phyloP scores from a whole-genome alignment of 1,284 basidiomycete genomes.

The Macrocystidia cucumis region DNA sequence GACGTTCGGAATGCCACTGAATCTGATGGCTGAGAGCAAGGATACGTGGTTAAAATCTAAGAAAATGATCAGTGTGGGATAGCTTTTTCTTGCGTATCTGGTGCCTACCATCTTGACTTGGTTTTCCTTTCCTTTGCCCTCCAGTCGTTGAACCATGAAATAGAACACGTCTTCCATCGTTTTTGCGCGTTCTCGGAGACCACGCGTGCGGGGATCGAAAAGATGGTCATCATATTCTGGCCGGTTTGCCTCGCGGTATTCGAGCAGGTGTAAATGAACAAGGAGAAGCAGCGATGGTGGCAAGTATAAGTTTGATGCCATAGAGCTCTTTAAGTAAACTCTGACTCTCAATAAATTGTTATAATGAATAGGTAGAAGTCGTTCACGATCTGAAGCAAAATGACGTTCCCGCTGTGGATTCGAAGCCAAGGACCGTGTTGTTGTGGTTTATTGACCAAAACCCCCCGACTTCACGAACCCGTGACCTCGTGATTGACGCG shows the following conservation, averaged over 20 bases:
- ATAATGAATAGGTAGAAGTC: too few species aligned
- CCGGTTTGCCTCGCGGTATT: constrained; percentile 34
- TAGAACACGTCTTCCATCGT: constrained; percentile 43
- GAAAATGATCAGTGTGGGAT: constrained; percentile 1
- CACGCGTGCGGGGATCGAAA: constrained; percentile 33
- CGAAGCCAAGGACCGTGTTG: too few species aligned
- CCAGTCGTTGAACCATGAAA: constrained; percentile 38
- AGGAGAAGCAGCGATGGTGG: constrained; percentile 32
- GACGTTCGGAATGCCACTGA: constrained; percentile 40
- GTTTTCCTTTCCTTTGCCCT: constrained; percentile 18
- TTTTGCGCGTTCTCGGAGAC: constrained; percentile 40
- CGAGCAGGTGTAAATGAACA: constrained; percentile 41
- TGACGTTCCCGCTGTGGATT: too few species aligned
- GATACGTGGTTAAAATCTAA: constrained; percentile 40
- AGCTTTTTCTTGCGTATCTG: constrained; percentile 1
- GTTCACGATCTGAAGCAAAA: too few species aligned
- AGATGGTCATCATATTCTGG: constrained; percentile 39
- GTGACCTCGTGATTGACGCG: too few species aligned
- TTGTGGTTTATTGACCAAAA: too few species aligned
- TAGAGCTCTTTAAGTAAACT: too few species aligned
- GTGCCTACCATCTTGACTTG: constrained; percentile 26
- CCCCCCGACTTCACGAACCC: too few species aligned
- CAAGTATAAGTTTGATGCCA: constrained; percentile 10
- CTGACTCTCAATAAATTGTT: too few species aligned
- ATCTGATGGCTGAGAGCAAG: constrained; percentile 41